A percentile compares a stretch with the other conserved stretches of the same genome.
Evolutionary conservation across 208 protist species (phyloP).

Genomic region (Crithidia sp.): DNA sequence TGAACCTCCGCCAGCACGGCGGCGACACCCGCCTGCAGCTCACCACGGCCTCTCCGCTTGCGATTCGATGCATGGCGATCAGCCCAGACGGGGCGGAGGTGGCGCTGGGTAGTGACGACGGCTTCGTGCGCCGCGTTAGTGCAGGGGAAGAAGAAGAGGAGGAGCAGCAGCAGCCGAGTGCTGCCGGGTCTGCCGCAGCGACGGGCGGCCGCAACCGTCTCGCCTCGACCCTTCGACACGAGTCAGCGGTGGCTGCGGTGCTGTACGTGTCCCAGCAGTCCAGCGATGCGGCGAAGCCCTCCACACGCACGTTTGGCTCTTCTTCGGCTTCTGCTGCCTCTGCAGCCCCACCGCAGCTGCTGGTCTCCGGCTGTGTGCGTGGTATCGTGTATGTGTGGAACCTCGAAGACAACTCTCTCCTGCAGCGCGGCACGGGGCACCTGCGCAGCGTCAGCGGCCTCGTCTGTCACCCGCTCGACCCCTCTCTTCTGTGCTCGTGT

Average conservation of each 20-base stretch:
- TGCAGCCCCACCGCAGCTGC: slow-evolving; percentile 15
- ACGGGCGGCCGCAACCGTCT: slow-evolving; percentile 9
- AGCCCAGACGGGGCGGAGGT: slow-evolving; percentile 57
- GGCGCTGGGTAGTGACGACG: slow-evolving; percentile 63
- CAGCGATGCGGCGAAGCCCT: not conserved
- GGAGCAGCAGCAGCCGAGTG: not conserved
- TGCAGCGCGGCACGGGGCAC: slow-evolving; percentile 63
- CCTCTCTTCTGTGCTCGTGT: slow-evolving; percentile 51
- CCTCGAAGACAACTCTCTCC: slow-evolving; percentile 64
- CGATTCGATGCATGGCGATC: slow-evolving; percentile 55
- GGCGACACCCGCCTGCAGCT: slow-evolving; percentile 46
- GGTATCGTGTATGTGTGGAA: slow-evolving; percentile 90
- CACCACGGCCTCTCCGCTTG: slow-evolving; percentile 40
- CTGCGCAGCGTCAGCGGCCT: slow-evolving; percentile 63
- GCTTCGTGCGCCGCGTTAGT: slow-evolving; percentile 49
- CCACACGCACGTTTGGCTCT: not conserved
- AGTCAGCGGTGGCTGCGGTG: slow-evolving; percentile 59
- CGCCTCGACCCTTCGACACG: slow-evolving; percentile 34
- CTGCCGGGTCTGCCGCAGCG: slow-evolving; percentile 35
- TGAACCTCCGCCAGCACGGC: slow-evolving; percentile 66
- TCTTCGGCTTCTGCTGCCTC: not conserved
- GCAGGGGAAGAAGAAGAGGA: slow-evolving; percentile 32
- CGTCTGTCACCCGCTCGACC: slow-evolving; percentile 56
- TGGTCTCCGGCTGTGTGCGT: slow-evolving; percentile 91
- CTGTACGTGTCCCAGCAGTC: slow-evolving; percentile 51